Evolutionary conservation across 2,329 filamentous ascomycete species (phyloP), one percentile per base, ranked within the genome.

Genomic region (Ascosphaera apis): DNA sequence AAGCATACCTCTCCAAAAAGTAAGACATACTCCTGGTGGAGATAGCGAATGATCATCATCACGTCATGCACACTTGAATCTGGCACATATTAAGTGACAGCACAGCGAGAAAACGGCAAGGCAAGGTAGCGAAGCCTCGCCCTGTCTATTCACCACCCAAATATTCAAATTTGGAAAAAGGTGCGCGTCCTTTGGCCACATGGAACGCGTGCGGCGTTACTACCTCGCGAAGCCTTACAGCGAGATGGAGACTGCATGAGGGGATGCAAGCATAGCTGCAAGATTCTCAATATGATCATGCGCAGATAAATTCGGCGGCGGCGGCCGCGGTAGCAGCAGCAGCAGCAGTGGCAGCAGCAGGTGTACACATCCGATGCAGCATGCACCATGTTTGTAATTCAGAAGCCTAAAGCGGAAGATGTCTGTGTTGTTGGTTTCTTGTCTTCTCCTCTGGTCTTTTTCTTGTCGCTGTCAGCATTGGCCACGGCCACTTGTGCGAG

Each of bases 401-500:
- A n/a, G n/a, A n/a, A n/a, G n/a, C n/a, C n/a, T n/a, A n/a, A n/a
- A n/a, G n/a, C n/a, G n/a, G n/a, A n/a, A n/a, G n/a, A n/a, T n/a
- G n/a, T n/a, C n/a, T n/a, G n/a, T n/a, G n/a, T n/a, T n/a, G n/a
- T n/a, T n/a, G n/a, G n/a, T n/a, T n/a, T n/a, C n/a, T n/a, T n/a
- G n/a, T n/a, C n/a, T n/a, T n/a, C n/a, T n/a, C n/a, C n/a, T n/a
- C n/a, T n/a, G n/a, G n/a, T 25, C 21, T 25, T 5, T 25, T 25
- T 25, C 21, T 25, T 5, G 5, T 25, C 11, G 6, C 11, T 25
- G 6, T 25, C 21, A 5, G 21, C 11, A 25, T 5, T 25, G 21
- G 21, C 66, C 52, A 86, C 80, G 18, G 91, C 57, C 32, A 56
- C 60, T 46, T 66, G 60, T 11, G 74, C 65, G 30, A 61, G 61